phyloP scores from a whole-genome alignment of 2,329 filamentous ascomycete genomes.

The Alternaria arbusti region DNA sequence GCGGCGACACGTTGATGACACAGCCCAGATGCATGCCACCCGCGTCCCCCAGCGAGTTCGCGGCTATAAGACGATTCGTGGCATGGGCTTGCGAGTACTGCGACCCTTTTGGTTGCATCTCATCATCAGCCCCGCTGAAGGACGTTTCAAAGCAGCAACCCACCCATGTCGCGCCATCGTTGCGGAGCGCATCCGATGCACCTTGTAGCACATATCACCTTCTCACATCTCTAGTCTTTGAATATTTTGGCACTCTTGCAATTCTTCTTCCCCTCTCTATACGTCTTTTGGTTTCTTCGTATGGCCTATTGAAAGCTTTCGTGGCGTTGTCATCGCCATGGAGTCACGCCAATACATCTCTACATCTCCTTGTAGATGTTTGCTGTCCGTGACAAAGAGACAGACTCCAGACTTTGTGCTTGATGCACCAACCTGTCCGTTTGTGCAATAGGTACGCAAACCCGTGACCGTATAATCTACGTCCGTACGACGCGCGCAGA shows the following conservation, averaged over 20 bases:
- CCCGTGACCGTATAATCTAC: background rate
- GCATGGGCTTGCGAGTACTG: conserved; percentile 20
- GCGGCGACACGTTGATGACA: conserved; percentile 12
- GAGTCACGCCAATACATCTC: conserved; percentile 25
- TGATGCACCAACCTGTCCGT: background rate
- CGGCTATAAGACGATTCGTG: conserved; percentile 21
- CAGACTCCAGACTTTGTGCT: conserved; percentile 10
- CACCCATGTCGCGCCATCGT: conserved; percentile 22
- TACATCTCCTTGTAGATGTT: conserved; percentile 30
- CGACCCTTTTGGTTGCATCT: conserved; percentile 40
- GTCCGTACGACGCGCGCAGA: background rate
- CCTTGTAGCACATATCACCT: conserved; percentile 27
- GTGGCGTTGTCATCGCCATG: conserved; percentile 37
- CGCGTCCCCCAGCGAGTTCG: conserved; percentile 5
- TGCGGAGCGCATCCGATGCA: conserved; percentile 18
- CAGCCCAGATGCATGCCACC: conserved; percentile 13
- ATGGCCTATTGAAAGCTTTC: conserved; percentile 30
- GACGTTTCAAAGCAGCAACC: conserved; percentile 36
- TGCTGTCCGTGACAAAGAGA: conserved; percentile 28
- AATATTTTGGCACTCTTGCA: conserved; percentile 12
- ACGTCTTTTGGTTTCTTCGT: conserved; percentile 5
- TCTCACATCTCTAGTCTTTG: conserved; percentile 16
- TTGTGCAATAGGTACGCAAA: conserved; percentile 3
- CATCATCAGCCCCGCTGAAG: conserved; percentile 29
- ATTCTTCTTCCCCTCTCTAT: conserved; percentile 1